These are phyloP conservation scores for Tilletia caries DNA, from an alignment of 1,284 basidiomycete species.

Conservation along the genomic window DNA sequence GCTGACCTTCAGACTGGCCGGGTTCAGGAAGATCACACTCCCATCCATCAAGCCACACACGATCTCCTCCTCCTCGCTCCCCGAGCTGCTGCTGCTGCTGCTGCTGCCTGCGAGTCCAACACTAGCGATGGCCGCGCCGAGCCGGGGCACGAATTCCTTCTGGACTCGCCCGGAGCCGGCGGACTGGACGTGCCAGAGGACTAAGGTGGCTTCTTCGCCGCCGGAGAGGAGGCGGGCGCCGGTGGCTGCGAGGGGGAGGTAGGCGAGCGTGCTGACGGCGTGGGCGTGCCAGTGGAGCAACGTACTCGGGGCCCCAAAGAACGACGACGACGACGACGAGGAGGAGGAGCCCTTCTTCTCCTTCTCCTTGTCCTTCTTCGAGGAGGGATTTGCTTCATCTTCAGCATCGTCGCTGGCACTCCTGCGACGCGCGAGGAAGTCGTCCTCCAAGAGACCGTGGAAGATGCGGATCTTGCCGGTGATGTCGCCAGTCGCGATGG, in stretches of 20 bases:
- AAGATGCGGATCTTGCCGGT: constrained; percentile 74
- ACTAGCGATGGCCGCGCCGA: constrained; percentile 74
- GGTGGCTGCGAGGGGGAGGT: constrained; percentile 66
- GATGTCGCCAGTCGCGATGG: constrained; percentile 88
- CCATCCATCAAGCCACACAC: constrained; percentile 79
- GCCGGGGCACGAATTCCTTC: constrained; percentile 73
- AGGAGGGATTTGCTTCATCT: background rate
- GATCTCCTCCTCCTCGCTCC: constrained; percentile 91
- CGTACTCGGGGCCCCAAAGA: constrained; percentile 65
- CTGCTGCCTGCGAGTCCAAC: constrained; percentile 66
- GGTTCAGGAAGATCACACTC: constrained; percentile 72
- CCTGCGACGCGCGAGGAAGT: constrained; percentile 5
- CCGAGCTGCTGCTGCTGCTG: too few species aligned
- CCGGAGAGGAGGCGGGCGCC: constrained; percentile 91
- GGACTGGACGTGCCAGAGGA: constrained; percentile 68
- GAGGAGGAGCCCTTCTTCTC: too few species aligned
- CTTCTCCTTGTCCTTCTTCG: too few species aligned
- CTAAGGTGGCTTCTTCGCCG: constrained; percentile 90
- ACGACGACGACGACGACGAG: background rate
- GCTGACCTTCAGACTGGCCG: constrained; percentile 69
- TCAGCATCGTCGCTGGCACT: background rate
- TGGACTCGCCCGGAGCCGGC: constrained; percentile 58
- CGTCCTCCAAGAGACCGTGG: constrained; percentile 1
- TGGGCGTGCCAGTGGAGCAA: constrained; percentile 96
- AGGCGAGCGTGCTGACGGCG: constrained; percentile 81